Evolutionary conservation across 352 stramenopile species (phyloP).

Genomic region (Phytopythium vexans): DNA sequence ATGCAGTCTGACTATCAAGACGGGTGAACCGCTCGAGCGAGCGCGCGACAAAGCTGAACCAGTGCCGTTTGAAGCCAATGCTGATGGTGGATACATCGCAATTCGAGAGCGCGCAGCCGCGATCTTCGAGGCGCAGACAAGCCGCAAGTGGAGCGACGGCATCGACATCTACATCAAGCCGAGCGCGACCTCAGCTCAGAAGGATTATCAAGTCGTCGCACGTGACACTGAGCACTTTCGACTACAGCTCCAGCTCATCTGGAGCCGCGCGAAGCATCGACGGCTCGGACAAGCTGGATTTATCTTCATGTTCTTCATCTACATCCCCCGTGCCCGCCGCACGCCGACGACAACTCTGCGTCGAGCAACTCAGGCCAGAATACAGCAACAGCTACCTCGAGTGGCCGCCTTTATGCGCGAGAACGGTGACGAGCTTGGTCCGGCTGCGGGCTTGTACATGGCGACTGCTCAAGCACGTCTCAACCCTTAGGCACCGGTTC

Average conservation of each 20-base stretch:
- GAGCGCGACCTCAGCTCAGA: conserved; percentile 7
- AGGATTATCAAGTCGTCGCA: conserved; percentile 4
- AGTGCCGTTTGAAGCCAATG: conserved; percentile 1
- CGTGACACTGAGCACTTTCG: neutral
- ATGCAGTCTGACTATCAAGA: conserved; percentile 9
- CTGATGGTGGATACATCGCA: conserved; percentile 5
- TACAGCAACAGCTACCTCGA: conserved; percentile 6
- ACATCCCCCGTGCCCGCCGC: conserved; percentile 4
- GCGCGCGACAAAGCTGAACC: conserved; percentile 6
- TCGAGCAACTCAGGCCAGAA: conserved; percentile 3
- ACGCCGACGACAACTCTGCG: neutral
- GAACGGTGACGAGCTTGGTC: conserved; percentile 2
- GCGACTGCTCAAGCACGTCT: conserved; percentile 8
- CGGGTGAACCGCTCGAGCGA: neutral
- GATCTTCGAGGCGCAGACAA: conserved; percentile 8
- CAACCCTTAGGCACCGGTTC: neutral
- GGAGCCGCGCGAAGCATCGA: conserved; percentile 7
- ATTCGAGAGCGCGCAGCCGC: conserved; percentile 3
- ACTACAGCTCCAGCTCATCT: conserved; percentile 3
- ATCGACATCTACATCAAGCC: conserved; percentile 9
- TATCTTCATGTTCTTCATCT: conserved; percentile 11
- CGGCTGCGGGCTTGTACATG: conserved; percentile 7
- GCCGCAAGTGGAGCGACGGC: conserved; percentile 1
- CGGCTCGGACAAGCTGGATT: conserved; percentile 8
- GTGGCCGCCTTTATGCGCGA: conserved; percentile 4